Conservation (phyloP, 75 land plant species). For the Sequoia sempervirens region DNA sequence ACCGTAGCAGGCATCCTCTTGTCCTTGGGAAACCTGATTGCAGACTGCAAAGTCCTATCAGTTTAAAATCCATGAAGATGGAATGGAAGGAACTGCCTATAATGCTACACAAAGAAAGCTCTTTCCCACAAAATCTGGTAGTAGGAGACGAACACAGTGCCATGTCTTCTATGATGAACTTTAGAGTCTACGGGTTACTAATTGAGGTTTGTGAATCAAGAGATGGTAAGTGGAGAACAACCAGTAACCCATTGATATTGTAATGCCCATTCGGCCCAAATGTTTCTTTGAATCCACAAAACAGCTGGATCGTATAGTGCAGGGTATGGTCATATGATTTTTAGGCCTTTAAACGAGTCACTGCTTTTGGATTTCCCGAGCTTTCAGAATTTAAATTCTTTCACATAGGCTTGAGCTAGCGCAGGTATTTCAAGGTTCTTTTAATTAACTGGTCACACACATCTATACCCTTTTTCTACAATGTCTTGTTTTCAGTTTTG, state of each 20-base stretch:
- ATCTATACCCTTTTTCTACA: too few relatives aligned
- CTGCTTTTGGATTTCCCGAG: too few relatives aligned
- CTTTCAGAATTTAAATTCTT: too few relatives aligned
- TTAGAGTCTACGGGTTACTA: conserved; percentile 2
- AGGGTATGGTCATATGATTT: too few relatives aligned
- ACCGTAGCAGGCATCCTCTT: conserved; percentile 21
- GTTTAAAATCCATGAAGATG: conserved; percentile 33
- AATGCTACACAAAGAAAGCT: neutral
- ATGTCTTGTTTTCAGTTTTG: too few relatives aligned
- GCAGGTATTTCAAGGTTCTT: too few relatives aligned
- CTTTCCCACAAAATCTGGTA: conserved; percentile 24
- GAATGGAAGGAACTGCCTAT: neutral
- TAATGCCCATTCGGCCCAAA: too few relatives aligned
- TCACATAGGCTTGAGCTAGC: too few relatives aligned
- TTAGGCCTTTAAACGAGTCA: too few relatives aligned
- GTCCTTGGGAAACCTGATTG: conserved; percentile 16
- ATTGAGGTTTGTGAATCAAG: conserved; percentile 28
- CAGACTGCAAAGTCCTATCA: conserved; percentile 21
- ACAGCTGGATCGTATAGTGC: too few relatives aligned
- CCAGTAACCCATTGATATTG: conserved; percentile 9
- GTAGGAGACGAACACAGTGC: neutral
- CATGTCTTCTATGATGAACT: neutral
- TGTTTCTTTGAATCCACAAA: too few relatives aligned
- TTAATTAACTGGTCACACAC: too few relatives aligned
- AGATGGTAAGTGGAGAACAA: conserved; percentile 10